A percentile compares a stretch with the other conserved stretches of the same genome.
phyloP scores from a whole-genome alignment of 2,329 filamentous ascomycete species.

The Pseudonectria foliicola region DNA sequence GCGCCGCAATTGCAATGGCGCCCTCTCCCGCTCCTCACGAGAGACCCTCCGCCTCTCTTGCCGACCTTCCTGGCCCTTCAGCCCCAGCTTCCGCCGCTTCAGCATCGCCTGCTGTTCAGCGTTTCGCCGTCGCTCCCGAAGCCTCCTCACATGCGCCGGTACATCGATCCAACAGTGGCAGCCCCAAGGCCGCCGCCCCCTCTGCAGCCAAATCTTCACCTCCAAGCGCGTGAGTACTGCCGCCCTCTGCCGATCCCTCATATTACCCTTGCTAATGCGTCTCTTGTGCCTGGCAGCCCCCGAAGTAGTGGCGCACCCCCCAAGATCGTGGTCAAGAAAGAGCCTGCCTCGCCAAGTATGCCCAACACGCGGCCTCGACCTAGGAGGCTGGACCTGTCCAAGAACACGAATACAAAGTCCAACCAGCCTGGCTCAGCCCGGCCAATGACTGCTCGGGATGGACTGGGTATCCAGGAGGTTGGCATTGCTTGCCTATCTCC shows the following conservation, averaged over 20 bases:
- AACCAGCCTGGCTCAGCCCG: slow-evolving; percentile 56
- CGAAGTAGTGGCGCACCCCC: slow-evolving; percentile 52
- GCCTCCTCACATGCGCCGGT: slow-evolving; percentile 35
- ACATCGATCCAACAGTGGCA: slow-evolving; percentile 46
- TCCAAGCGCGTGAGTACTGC: slow-evolving; percentile 48
- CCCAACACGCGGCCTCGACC: slow-evolving; percentile 67
- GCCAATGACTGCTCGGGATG: slow-evolving; percentile 72
- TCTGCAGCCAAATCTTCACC: slow-evolving; percentile 48
- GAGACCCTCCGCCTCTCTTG: slow-evolving; percentile 44
- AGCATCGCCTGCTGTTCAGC: slow-evolving; percentile 39
- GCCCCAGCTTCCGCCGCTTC: slow-evolving; percentile 26
- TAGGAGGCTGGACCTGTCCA: slow-evolving; percentile 70
- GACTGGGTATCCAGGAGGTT: slow-evolving; percentile 81
- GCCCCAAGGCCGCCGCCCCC: slow-evolving; percentile 38
- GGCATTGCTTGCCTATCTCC: slow-evolving; percentile 91
- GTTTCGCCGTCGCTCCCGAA: slow-evolving; percentile 28
- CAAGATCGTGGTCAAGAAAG: slow-evolving; percentile 94
- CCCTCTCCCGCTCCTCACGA: slow-evolving; percentile 62
- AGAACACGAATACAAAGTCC: slow-evolving; percentile 45
- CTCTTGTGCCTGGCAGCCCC: slow-evolving; percentile 21
- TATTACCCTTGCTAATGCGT: slow-evolving; percentile 11
- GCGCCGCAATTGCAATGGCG: slow-evolving; percentile 61
- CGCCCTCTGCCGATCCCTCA: slow-evolving; percentile 5
- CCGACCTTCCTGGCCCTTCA: slow-evolving; percentile 36
- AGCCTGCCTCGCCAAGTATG: slow-evolving; percentile 81